Conservation (phyloP, 1,284 basidiomycete genomes). For the Trichosporon inkin region DNA sequence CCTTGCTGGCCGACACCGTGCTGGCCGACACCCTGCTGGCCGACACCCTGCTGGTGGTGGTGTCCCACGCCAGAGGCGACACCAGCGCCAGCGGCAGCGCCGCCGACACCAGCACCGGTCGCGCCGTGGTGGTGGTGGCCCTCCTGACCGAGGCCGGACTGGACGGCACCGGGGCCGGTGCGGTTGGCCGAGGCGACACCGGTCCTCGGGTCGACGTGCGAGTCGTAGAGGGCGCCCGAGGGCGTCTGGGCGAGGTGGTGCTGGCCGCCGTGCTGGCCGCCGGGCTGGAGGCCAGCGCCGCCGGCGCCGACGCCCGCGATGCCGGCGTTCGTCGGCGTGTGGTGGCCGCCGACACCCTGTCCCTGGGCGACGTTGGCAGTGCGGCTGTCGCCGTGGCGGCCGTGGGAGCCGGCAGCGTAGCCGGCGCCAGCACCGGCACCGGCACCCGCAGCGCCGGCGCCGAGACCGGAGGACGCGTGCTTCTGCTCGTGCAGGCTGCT, state of each 20-base stretch:
- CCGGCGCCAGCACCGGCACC: not conserved
- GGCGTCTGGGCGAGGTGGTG: too few species aligned
- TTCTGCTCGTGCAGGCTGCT: not conserved
- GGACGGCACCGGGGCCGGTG: not conserved
- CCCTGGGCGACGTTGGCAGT: too few species aligned
- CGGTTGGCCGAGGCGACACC: not conserved
- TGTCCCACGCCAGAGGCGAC: too few species aligned
- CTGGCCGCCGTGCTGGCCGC: too few species aligned
- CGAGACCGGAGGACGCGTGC: not conserved
- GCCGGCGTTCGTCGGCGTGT: too few species aligned
- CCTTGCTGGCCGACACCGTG: not conserved
- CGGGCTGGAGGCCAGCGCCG: too few species aligned
- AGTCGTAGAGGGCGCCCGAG: too few species aligned
- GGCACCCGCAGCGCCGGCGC: not conserved
- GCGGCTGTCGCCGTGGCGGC: not conserved
- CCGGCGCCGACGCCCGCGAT: too few species aligned
- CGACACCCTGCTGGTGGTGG: not conserved
- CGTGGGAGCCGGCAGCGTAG: conserved; percentile 1
- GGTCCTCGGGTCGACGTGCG: too few species aligned
- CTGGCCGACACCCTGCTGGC: not conserved
- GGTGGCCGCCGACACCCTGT: not conserved
- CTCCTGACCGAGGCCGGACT: not conserved
- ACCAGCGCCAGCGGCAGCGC: too few species aligned
- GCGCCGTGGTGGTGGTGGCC: too few species aligned
- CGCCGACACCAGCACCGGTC: too few species aligned